phyloP scores from a whole-genome alignment of 2,329 filamentous ascomycete species.

The Hortaea sp. region DNA sequence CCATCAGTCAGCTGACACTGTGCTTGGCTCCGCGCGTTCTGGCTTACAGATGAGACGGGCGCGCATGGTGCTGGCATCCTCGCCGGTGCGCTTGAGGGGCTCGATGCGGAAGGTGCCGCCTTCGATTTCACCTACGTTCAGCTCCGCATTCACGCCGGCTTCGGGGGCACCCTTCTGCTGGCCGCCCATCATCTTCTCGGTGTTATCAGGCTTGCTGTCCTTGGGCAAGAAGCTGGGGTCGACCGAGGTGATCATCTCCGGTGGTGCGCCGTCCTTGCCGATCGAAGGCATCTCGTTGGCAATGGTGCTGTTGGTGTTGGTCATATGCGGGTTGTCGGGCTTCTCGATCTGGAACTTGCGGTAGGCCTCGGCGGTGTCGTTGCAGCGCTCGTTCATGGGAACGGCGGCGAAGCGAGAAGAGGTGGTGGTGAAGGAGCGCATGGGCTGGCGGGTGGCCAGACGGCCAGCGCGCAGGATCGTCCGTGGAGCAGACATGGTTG shows the following conservation, averaged over 20 bases:
- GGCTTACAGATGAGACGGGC: slow-evolving; percentile 66
- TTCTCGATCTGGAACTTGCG: slow-evolving; percentile 48
- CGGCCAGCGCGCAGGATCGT: background rate
- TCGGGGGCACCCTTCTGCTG: slow-evolving; percentile 43
- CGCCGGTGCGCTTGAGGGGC: slow-evolving; percentile 74
- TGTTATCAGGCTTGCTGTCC: slow-evolving; percentile 52
- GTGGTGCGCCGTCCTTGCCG: slow-evolving; percentile 47
- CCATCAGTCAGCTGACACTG: slow-evolving; percentile 14
- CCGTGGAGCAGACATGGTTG: background rate
- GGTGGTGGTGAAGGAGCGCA: slow-evolving; percentile 29
- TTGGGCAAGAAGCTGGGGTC: slow-evolving; percentile 48
- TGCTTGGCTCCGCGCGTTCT: background rate
- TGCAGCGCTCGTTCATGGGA: slow-evolving; percentile 37
- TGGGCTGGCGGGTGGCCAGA: slow-evolving; percentile 7
- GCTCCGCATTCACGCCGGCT: slow-evolving; percentile 48
- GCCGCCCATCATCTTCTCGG: slow-evolving; percentile 55
- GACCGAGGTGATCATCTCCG: slow-evolving; percentile 49
- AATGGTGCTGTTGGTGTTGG: slow-evolving; percentile 55
- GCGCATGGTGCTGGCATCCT: slow-evolving; percentile 76
- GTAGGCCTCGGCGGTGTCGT: slow-evolving; percentile 45
- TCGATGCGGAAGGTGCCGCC: slow-evolving; percentile 79
- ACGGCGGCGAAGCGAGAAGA: slow-evolving; percentile 22
- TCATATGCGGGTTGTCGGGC: slow-evolving; percentile 51
- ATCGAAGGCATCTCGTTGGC: slow-evolving; percentile 52
- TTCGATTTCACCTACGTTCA: slow-evolving; percentile 78